Conservation (phyloP, 768 basidiomycete species). For the Amanita pallidorosea region DNA sequence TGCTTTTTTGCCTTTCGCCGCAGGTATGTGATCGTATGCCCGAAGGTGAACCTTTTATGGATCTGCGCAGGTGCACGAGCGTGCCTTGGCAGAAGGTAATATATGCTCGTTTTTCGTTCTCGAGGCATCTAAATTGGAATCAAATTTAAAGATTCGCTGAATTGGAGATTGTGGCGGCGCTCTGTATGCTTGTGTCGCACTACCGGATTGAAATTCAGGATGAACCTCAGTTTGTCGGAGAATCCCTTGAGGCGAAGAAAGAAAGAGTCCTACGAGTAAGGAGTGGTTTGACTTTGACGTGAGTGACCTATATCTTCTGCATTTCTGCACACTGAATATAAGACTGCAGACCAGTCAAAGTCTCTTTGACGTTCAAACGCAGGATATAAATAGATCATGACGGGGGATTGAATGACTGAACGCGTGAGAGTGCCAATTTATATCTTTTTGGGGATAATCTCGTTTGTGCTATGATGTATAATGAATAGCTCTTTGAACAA, state of each 20-base stretch:
- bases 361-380: conserved; percentile 23
- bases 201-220: conserved; percentile 40
- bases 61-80: conserved; percentile 25
- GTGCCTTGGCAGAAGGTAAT: conserved; percentile 33
- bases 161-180: conserved; percentile 37
- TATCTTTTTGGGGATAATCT: no score
- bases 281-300: conserved; percentile 34
- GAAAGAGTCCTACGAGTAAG: conserved; percentile 26
- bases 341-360: conserved; percentile 16
- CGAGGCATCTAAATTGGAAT: not conserved
- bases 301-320: conserved; percentile 11
- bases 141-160: conserved; percentile 32
- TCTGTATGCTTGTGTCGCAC: conserved; percentile 35
- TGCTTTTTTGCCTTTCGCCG: conserved; percentile 44
- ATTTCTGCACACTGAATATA: not conserved
- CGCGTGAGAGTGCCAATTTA: not conserved
- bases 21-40: conserved; percentile 18
- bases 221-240: conserved; percentile 35
- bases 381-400: conserved; percentile 10
- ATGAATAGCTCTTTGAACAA: no score
- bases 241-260: conserved; percentile 36
- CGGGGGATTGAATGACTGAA: no score
- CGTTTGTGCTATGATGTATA: no score
- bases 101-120: not conserved
- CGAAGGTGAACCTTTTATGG: not conserved